These are phyloP conservation scores for Globisporangium abappressorium DNA, from an alignment of 352 stramenopile species.

Conservation along the genomic window DNA sequence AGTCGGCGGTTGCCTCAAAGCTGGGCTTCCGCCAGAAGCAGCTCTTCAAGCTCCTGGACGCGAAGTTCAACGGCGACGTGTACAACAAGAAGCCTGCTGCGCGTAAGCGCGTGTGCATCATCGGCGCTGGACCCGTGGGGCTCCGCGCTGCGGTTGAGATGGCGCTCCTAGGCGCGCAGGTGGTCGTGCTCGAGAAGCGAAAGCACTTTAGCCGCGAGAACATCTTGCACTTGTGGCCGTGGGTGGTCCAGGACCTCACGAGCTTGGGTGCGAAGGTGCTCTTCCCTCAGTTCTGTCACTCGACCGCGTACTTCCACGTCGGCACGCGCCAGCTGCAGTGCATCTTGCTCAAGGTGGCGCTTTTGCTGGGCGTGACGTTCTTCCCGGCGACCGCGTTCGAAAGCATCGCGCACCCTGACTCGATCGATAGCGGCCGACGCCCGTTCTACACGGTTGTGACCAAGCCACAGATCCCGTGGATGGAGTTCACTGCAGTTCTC, in stretches of 20 bases:
- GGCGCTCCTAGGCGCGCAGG: slow-evolving; percentile 62
- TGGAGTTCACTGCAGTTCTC: slow-evolving; percentile 71
- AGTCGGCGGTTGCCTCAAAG: slow-evolving; percentile 48
- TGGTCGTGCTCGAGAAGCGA: slow-evolving; percentile 81
- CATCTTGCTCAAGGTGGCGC: slow-evolving; percentile 78
- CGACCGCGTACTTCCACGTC: slow-evolving; percentile 82
- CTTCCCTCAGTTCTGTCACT: slow-evolving; percentile 79
- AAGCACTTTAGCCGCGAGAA: slow-evolving; percentile 81
- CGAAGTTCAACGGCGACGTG: slow-evolving; percentile 45
- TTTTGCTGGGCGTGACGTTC: slow-evolving; percentile 69
- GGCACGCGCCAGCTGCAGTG: slow-evolving; percentile 83
- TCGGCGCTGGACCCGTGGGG: slow-evolving; percentile 73
- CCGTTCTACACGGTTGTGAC: slow-evolving; percentile 71
- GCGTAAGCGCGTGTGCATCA: slow-evolving; percentile 69
- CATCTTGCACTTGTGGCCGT: slow-evolving; percentile 82
- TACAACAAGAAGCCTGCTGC: slow-evolving; percentile 59
- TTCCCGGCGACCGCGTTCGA: slow-evolving; percentile 67
- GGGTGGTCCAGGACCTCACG: slow-evolving; percentile 81
- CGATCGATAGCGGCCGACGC: slow-evolving; percentile 49
- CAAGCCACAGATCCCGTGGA: slow-evolving; percentile 76
- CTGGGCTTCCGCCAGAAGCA: slow-evolving; percentile 74
- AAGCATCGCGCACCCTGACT: slow-evolving; percentile 45
- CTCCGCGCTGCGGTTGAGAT: slow-evolving; percentile 73
- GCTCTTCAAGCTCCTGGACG: slow-evolving; percentile 70
- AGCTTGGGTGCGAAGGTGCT: slow-evolving; percentile 79